Percentiles rank a stretch among this genome's conserved stretches.
Evolutionary conservation across 257 asterid genomes (phyloP).

Genomic region (Marsdenia floribunda): DNA sequence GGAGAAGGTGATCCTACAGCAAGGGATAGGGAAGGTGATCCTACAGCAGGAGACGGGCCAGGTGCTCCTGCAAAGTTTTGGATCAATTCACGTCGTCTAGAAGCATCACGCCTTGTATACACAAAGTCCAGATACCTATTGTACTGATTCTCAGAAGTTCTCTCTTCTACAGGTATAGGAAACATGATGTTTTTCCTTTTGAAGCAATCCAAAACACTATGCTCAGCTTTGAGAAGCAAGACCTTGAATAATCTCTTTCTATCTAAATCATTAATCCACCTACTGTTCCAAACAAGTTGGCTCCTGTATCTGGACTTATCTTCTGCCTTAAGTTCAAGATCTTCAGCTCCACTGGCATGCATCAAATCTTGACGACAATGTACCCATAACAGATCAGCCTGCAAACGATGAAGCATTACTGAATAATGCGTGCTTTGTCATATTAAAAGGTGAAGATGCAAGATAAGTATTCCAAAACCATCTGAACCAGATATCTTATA

Average conservation of each 20-base stretch:
- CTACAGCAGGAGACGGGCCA: slow-evolving; percentile 40
- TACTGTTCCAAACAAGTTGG: slow-evolving; percentile 15
- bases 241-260: slow-evolving; percentile 14
- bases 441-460: slow-evolving; percentile 7
- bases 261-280: slow-evolving; percentile 28
- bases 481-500: background rate
- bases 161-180: slow-evolving; percentile 38
- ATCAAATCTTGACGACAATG: slow-evolving; percentile 54
- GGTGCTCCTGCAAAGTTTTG: slow-evolving; percentile 48
- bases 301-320: slow-evolving; percentile 22
- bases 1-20: slow-evolving; percentile 27
- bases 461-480: slow-evolving; percentile 6
- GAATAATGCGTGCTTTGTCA: slow-evolving; percentile 18
- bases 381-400: slow-evolving; percentile 57
- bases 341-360: slow-evolving; percentile 37
- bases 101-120: slow-evolving; percentile 30
- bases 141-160: slow-evolving; percentile 36
- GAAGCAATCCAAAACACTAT: slow-evolving; percentile 50
- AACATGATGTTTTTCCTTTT: slow-evolving; percentile 33
- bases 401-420: slow-evolving; percentile 34
- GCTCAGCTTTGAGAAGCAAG: slow-evolving; percentile 46
- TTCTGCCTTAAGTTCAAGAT: slow-evolving; percentile 27
- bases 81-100: slow-evolving; percentile 44
- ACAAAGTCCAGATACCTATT: slow-evolving; percentile 34
- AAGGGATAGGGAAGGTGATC: slow-evolving; percentile 50